phyloP scores from a whole-genome alignment of 2,329 filamentous ascomycete species.

The Penicillium sumatraense region DNA sequence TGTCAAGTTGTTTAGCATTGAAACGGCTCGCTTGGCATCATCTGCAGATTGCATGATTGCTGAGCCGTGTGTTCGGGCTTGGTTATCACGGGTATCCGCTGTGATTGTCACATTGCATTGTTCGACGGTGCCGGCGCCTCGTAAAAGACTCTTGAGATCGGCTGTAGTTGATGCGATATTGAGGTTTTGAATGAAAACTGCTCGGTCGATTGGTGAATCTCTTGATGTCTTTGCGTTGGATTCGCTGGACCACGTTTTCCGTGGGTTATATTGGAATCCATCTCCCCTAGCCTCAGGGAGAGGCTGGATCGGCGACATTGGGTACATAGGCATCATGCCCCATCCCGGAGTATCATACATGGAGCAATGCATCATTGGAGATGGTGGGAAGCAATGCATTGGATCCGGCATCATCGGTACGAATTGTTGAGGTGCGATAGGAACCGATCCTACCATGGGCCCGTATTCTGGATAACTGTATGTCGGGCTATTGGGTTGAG shows the following conservation, averaged over 20 bases:
- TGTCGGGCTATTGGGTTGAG: conserved; percentile 24
- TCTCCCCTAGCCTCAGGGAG: conserved; percentile 12
- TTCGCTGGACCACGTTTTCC: conserved; percentile 10
- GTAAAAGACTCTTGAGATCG: conserved; percentile 35
- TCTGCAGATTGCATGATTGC: conserved; percentile 38
- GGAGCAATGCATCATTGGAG: conserved; percentile 33
- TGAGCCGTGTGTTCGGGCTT: conserved; percentile 30
- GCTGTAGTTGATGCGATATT: conserved; percentile 31
- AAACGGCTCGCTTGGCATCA: conserved; percentile 41
- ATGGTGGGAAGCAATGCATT: conserved; percentile 32
- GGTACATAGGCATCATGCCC: conserved; percentile 35
- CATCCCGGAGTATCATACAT: conserved; percentile 34
- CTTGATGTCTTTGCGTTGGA: conserved; percentile 11
- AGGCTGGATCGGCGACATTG: conserved; percentile 28
- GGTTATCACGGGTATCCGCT: conserved; percentile 24
- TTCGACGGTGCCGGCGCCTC: conserved; percentile 34
- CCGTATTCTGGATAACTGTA: conserved; percentile 34
- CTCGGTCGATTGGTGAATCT: conserved; percentile 20
- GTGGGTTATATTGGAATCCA: conserved; percentile 9
- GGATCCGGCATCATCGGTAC: conserved; percentile 35
- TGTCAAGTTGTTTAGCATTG: conserved; percentile 37
- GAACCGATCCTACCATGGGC: conserved; percentile 28
- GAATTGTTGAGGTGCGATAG: conserved; percentile 27
- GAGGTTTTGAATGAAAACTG: conserved; percentile 36
- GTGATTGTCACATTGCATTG: conserved; percentile 37